Evolutionary conservation across 805 yeast species (phyloP).

Genomic region (Hanseniaspora valbyensis): DNA sequence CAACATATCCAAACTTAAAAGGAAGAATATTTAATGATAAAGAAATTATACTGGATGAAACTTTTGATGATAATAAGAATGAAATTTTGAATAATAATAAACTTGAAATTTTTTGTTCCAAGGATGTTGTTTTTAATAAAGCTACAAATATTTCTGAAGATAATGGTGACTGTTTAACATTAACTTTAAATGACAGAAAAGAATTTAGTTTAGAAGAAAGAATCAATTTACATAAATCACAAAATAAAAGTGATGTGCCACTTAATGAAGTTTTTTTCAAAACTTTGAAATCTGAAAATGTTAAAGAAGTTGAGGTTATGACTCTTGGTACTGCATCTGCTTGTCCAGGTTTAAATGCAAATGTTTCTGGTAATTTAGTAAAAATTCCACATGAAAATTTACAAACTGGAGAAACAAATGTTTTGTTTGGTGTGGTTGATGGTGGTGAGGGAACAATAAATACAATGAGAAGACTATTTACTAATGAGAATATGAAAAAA

Average conservation of each 20-base stretch:
- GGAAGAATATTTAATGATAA: not conserved
- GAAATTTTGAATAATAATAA: not conserved
- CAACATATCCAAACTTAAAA: slow-evolving; percentile 22
- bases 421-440: slow-evolving; percentile 55
- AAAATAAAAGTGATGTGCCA: not conserved
- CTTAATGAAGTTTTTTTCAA: not conserved
- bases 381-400: slow-evolving; percentile 45
- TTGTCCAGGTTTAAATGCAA: slow-evolving; percentile 70
- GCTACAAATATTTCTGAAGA: not conserved
- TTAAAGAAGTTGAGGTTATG: slow-evolving; percentile 39
- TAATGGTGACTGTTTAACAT: not conserved
- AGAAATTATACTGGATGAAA: not conserved
- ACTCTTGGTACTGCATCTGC: slow-evolving; percentile 93
- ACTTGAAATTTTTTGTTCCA: not conserved
- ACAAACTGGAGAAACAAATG: slow-evolving; percentile 22
- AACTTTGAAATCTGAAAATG: too few relatives aligned
- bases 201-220: not conserved
- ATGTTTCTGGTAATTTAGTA: slow-evolving; percentile 70
- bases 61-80: not conserved
- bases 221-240: not conserved
- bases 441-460: slow-evolving; percentile 95
- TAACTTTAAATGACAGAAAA: not conserved
- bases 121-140: not conserved
- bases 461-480: slow-evolving; percentile 50
- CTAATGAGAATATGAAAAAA: slow-evolving; percentile 33